Evolutionary conservation across 768 basidiomycete species (phyloP).

Genomic region (Rubroboletus pulcherrimus): DNA sequence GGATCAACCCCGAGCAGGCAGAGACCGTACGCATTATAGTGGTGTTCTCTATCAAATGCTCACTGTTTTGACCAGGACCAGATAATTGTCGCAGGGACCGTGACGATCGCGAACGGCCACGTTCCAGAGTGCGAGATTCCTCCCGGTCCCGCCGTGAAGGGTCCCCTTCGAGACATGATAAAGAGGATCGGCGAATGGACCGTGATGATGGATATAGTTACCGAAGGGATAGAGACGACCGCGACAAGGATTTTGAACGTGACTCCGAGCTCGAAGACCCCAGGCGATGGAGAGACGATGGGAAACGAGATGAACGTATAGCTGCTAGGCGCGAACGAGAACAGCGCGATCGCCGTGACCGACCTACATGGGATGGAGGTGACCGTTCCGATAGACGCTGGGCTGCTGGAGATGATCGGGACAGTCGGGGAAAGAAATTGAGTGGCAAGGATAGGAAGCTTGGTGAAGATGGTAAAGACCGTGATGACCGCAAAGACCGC

Average conservation of each 20-base stretch:
- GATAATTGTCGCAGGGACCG: slow-evolving; percentile 55
- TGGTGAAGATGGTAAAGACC: slow-evolving; percentile 45
- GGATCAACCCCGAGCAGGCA: slow-evolving; percentile 47
- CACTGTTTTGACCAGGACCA: slow-evolving; percentile 35
- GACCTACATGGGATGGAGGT: slow-evolving; percentile 45
- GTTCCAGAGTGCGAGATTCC: slow-evolving; percentile 61
- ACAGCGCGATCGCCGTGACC: slow-evolving; percentile 43
- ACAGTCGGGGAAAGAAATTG: slow-evolving; percentile 56
- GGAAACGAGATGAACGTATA: slow-evolving; percentile 73
- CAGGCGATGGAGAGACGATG: slow-evolving; percentile 79
- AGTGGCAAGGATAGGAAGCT: slow-evolving; percentile 56
- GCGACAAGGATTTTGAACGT: slow-evolving; percentile 41
- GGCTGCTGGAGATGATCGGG: slow-evolving; percentile 65
- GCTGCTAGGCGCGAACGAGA: slow-evolving; percentile 51
- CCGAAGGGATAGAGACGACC: slow-evolving; percentile 36
- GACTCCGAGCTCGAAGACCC: slow-evolving; percentile 62
- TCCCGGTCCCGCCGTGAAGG: slow-evolving; percentile 58
- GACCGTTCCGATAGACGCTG: slow-evolving; percentile 51
- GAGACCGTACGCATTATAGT: slow-evolving; percentile 51
- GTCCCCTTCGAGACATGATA: slow-evolving; percentile 51
- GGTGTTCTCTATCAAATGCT: not conserved
- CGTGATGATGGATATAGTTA: slow-evolving; percentile 27
- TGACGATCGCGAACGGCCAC: slow-evolving; percentile 60
- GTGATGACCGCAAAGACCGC: slow-evolving; percentile 48
- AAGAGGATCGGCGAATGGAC: slow-evolving; percentile 35